Evolutionary conservation across 768 basidiomycete species (phyloP), one percentile per base, ranked within the genome.

Genomic region (Serendipita sp.): DNA sequence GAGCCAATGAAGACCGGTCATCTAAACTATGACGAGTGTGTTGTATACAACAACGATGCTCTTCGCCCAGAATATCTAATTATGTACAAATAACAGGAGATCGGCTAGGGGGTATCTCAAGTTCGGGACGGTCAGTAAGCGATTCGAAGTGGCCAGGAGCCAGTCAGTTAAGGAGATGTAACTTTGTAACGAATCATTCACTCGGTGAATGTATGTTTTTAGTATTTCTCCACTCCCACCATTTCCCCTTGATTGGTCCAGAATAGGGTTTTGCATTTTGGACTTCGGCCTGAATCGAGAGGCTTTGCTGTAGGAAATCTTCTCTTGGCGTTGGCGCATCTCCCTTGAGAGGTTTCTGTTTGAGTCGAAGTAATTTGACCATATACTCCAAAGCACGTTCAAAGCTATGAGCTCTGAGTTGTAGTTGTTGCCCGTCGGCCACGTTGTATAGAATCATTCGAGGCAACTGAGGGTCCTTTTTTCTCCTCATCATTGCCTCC

Each of bases 21-120:
- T 55, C 73, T 86, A 60, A 85, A 85, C 69, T 85, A 84, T 65
- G 83, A 82, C 71, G 85, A 86, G 71, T 84, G 81, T 2, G 83
- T 85, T 4, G 83, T 84, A 11, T 86, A 86, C 67, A 69, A 75
- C 50, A 84, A 85, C 68, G 83, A 85, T 67, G 83, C 84, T 31
- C 80, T 85, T 67, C 79, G 83, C 4, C 85, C 85, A n/a, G 83
- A 82, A 0, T 86, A 79, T 72, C 75, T 86, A 64, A 71, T 86
- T 18, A 79, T 85, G n/a, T 86, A 85, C 67, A 84, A 29, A 31
- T 11, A 53, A 29, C 29, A 23, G 23, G 23, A 23, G 23, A 23
- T 23, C 23, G 23, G 23, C 23, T 23, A 23, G 23, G 23, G 23
- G 23, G 23, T 23, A 23, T 23, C 23, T 23, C 23, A 23, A 23